Base-by-base conservation (phyloP, 768 basidiomycete species). In the Lactarius quietus region DNA sequence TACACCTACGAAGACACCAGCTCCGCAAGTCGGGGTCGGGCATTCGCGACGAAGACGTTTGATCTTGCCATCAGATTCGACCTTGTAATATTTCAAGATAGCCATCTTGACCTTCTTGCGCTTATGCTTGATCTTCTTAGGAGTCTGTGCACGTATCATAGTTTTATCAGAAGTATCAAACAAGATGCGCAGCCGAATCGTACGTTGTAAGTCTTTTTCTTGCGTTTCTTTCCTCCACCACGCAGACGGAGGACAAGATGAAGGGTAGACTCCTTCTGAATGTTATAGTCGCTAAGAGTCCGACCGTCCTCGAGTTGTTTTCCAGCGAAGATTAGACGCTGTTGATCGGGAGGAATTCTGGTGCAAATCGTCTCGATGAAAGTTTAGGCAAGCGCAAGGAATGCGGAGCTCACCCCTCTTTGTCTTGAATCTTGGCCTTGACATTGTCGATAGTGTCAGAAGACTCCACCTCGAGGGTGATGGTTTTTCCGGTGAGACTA, bases 201-300 rank as follows among this genome's bases (percentile, higher is more conserved):
- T 57, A 93, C 92, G 82, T 88, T 95, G 90, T 98, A 98, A 62
- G 93, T 95, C 86, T 98, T 98, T 86, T 98, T 99, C 89, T 98
- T 98, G 78, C 96, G 89, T 88, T 98, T 98, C 89, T 98, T 98
- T 71, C 88, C 94, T 86, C 97, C 97, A 84, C 97, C 97, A 80
- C 95, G 93, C 60, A 99, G 91, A 74, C 97, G 91, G 72, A 98
- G 88, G 70, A 98, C 96, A 70, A 98, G 79, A 80, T 98, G 96
- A 65, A 99, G 90, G 67, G 96, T 98, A 36, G 95, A 97, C 82
- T 98, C 96, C 85, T 98, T 98, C 82, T 98, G 97, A 75, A 99
- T 96, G 83, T 96, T 95, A 80, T 95, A 95, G 82, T 94, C 93
- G 76, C 80, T 89, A 67, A 95, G 88, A 67, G 92, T 98, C 77